These are phyloP conservation scores for Lasiodiplodia sp. DNA, from an alignment of 2,329 filamentous ascomycete genomes.

Conservation along the genomic window DNA sequence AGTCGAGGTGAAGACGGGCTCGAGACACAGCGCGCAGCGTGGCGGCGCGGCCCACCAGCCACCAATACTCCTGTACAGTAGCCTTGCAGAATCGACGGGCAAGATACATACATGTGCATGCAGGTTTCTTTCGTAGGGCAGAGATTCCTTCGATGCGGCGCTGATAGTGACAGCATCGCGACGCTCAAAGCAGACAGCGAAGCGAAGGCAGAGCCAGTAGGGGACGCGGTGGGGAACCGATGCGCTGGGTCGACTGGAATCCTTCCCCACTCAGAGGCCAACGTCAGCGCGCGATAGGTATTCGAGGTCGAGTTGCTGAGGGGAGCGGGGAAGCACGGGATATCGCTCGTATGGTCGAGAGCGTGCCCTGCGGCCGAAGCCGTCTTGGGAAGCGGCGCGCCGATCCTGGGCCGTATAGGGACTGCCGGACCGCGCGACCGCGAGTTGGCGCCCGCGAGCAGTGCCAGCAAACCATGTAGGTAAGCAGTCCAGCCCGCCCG, in stretches of 20 bases:
- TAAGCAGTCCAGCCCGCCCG: slow-evolving; percentile 9
- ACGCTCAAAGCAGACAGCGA: slow-evolving; percentile 1
- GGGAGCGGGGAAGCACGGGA: slow-evolving; percentile 23
- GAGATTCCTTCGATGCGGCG: slow-evolving; percentile 24
- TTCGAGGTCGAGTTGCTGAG: slow-evolving; percentile 6
- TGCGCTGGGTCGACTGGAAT: slow-evolving; percentile 8
- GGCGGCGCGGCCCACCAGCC: slow-evolving; percentile 36
- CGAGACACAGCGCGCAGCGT: slow-evolving; percentile 21
- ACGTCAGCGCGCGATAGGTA: slow-evolving; percentile 22
- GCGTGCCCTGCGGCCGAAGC: slow-evolving; percentile 19
- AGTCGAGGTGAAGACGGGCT: slow-evolving; percentile 6
- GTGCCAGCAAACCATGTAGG: background rate
- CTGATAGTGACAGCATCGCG: slow-evolving; percentile 13
- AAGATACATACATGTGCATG: slow-evolving; percentile 11
- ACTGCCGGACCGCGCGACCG: slow-evolving; percentile 12
- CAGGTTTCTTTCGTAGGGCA: slow-evolving; percentile 30
- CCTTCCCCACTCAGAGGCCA: slow-evolving; percentile 2
- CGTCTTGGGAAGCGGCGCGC: slow-evolving; percentile 2
- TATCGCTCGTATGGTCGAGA: slow-evolving; percentile 7
- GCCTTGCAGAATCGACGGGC: slow-evolving; percentile 44
- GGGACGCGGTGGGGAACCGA: slow-evolving; percentile 24
- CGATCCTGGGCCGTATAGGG: slow-evolving; percentile 16
- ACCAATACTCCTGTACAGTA: slow-evolving; percentile 49
- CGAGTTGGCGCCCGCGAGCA: slow-evolving; percentile 2
- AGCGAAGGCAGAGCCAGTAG: slow-evolving; percentile 13